Conservation (phyloP, 2,329 filamentous ascomycete species). For the Penicillium crustosum region DNA sequence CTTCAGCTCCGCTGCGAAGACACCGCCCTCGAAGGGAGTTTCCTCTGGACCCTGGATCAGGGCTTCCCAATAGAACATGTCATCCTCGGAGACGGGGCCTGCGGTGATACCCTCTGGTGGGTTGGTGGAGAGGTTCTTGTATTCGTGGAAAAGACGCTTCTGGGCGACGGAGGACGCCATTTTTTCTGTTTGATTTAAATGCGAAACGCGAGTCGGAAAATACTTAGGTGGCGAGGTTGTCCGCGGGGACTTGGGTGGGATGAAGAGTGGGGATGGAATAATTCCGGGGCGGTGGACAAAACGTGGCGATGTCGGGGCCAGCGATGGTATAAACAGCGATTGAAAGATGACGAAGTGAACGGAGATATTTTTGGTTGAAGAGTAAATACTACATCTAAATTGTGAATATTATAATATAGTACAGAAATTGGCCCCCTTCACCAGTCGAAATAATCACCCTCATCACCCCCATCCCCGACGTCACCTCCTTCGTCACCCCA, state of each 20-base stretch:
- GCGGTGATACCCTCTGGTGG: slow-evolving; percentile 97
- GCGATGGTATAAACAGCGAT: background rate
- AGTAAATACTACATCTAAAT: background rate
- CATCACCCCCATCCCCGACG: slow-evolving; percentile 23
- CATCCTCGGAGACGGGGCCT: slow-evolving; percentile 88
- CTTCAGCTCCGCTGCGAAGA: slow-evolving; percentile 91
- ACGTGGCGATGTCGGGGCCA: background rate
- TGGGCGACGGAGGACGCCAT: slow-evolving; percentile 58
- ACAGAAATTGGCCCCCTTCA: slow-evolving; percentile 18
- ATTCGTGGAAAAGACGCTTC: slow-evolving; percentile 90
- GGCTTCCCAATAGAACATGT: slow-evolving; percentile 94
- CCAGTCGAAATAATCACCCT: slow-evolving; percentile 28
- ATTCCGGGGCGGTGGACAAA: slow-evolving; percentile 13
- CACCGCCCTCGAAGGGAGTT: slow-evolving; percentile 91
- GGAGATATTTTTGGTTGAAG: background rate
- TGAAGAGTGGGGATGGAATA: slow-evolving; percentile 5
- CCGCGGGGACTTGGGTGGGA: background rate
- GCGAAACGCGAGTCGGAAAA: background rate
- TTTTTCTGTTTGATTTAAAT: background rate
- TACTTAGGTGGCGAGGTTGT: background rate
- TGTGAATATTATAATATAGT: slow-evolving; percentile 3
- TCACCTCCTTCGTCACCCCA: slow-evolving; percentile 13
- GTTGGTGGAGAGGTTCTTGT: slow-evolving; percentile 88
- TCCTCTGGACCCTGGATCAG: slow-evolving; percentile 93
- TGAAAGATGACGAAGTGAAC: background rate